Conservation (phyloP, 352 stramenopile genomes). For the Bremia lactucae region DNA sequence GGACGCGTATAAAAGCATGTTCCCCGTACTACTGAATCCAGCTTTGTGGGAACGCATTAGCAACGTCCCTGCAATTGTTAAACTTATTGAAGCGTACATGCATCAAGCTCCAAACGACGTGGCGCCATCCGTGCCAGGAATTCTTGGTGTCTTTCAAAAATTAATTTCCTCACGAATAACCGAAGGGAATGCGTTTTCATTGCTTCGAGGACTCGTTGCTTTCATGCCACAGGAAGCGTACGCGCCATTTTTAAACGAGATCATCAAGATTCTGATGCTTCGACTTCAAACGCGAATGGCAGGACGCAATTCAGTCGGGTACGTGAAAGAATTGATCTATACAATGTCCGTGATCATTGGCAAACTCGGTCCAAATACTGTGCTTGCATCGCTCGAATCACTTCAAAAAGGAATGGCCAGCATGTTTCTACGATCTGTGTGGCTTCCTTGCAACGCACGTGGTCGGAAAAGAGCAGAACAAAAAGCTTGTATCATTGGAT, state of each 20-base stretch:
- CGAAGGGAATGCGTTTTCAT: constrained; percentile 88
- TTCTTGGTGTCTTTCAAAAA: constrained; percentile 98
- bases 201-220: constrained; percentile 86
- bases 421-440: constrained; percentile 86
- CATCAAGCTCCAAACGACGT: constrained; percentile 87
- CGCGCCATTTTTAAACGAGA: constrained; percentile 77
- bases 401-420: constrained; percentile 87
- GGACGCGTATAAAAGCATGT: constrained; percentile 91
- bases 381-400: constrained; percentile 74
- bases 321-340: constrained; percentile 86
- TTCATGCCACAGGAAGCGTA: constrained; percentile 75
- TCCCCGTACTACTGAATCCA: constrained; percentile 90
- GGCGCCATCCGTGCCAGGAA: constrained; percentile 59
- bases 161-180: constrained; percentile 90
- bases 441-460: constrained; percentile 78
- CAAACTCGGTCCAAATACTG: constrained; percentile 73
- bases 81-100: constrained; percentile 96
- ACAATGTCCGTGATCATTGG: constrained; percentile 83
- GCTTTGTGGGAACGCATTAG: constrained; percentile 92
- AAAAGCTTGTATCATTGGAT: constrained; percentile 56
- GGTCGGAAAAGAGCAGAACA: constrained; percentile 43
- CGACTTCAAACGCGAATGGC: constrained; percentile 88
- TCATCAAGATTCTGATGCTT: constrained; percentile 93
- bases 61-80: constrained; percentile 95
- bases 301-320: constrained; percentile 68